phyloP scores from a whole-genome alignment of 164 flowering plant genomes.

The Stephania cephalantha region DNA sequence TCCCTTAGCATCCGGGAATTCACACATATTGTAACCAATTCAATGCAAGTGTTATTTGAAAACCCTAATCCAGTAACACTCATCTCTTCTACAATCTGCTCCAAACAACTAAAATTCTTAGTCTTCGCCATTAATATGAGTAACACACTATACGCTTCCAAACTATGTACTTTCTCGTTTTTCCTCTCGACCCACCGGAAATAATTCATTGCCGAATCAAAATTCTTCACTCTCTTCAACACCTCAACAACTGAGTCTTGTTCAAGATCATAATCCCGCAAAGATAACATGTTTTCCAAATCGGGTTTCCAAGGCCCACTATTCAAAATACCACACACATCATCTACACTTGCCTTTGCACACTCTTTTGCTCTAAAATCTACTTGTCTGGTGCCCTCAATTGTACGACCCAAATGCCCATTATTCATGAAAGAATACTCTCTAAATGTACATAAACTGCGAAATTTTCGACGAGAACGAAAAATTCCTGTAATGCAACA shows the following conservation, averaged over 20 bases:
- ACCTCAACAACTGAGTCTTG: constrained; percentile 52
- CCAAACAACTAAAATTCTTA: constrained; percentile 42
- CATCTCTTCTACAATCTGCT: constrained; percentile 79
- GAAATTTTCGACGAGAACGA: constrained; percentile 16
- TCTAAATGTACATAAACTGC: constrained; percentile 12
- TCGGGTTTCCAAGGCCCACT: constrained; percentile 64
- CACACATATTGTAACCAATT: constrained; percentile 49
- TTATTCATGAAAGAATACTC: constrained; percentile 28
- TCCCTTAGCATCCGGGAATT: constrained; percentile 47
- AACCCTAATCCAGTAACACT: constrained; percentile 73
- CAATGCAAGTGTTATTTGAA: constrained; percentile 39
- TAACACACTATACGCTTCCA: constrained; percentile 66
- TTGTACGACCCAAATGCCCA: constrained; percentile 24
- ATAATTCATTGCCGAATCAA: constrained; percentile 53
- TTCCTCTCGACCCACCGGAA: constrained; percentile 74
- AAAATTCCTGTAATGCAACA: constrained; percentile 29
- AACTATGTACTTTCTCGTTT: constrained; percentile 41
- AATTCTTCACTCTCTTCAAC: constrained; percentile 61
- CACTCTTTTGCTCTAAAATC: constrained; percentile 20
- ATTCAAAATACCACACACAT: constrained; percentile 51
- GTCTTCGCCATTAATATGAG: constrained; percentile 58
- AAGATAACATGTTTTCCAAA: constrained; percentile 44
- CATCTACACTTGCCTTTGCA: constrained; percentile 33
- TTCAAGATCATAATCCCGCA: constrained; percentile 29
- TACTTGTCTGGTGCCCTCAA: constrained; percentile 16